Base-by-base conservation (phyloP, 1,284 basidiomycete species). In the Ceratobasidium sp. region DNA sequence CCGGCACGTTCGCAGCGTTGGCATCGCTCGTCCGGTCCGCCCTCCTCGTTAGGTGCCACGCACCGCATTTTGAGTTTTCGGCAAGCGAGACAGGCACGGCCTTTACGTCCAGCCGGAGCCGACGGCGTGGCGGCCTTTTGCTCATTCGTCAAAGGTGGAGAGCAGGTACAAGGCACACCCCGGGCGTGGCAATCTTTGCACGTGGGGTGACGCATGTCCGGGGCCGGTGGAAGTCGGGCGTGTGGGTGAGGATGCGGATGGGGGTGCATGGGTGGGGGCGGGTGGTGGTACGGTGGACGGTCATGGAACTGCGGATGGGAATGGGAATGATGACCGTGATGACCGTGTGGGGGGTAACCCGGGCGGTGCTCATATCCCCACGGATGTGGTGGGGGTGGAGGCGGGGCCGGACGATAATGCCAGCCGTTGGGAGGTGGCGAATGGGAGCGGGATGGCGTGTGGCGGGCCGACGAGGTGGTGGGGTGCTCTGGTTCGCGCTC, bases 101-200 rank as follows among this genome's bases (percentile, higher is more conserved):
- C 60, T 62, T 67, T 65, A 20, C 72, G 72, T n/a, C 72, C 72
- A 38, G 69, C 64, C 27, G 71, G 72, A 7, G 70, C 55, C n/a
- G 65, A 34, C 4, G 73, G 72, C 29, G 62, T 45, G 0, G 71
- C 65, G 13, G 70, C 71, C 8, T 57, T 47, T 6, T 67, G 54
- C 49, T 71, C 69, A 57, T 70, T 69, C 2, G 71, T 53, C 50
- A 56, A 64, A 15, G 42, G 45, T 20, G 69, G 69, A 40, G 58
- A 70, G 34, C 38, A 68, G 65, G 67, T 65, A 13, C 71, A 71
- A 5, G 67, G 43, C 8, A 60, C 57, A 47, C 57, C 43, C 1
- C 57, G 43, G 10, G 57, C 57, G n/a, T 45, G 57, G 43, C 57
- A 60, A 2, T 60, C 57, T 34, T 60, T 47, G 71, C 68, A 49